phyloP scores from a whole-genome alignment of 169 alveolate genomes.

The Eimeria necatrix region DNA sequence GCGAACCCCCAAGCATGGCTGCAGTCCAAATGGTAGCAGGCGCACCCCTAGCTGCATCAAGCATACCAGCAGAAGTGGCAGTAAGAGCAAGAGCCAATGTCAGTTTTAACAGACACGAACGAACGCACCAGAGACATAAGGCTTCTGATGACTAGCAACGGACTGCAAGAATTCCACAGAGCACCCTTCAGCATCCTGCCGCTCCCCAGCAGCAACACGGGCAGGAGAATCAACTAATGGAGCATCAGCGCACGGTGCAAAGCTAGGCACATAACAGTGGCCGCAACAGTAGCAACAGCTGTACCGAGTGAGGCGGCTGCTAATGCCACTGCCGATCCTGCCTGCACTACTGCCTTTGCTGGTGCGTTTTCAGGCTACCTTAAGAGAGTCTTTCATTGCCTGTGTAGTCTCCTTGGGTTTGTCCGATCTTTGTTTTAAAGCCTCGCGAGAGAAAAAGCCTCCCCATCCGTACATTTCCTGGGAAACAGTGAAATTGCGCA shows the following conservation, averaged over 20 bases:
- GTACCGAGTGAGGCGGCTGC: background rate
- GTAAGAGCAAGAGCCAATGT: background rate
- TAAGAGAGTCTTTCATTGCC: background rate
- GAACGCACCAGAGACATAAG: background rate
- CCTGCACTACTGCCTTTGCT: background rate
- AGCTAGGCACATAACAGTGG: background rate
- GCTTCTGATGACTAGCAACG: no score
- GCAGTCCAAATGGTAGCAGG: constrained; percentile 39
- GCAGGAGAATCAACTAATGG: no score
- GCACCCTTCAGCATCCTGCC: no score
- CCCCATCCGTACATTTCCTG: constrained; percentile 35
- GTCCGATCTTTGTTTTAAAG: background rate
- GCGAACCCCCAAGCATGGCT: background rate
- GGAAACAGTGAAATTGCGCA: background rate
- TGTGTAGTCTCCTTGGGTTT: background rate
- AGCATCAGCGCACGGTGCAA: no score
- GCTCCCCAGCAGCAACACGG: no score
- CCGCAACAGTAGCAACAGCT: background rate
- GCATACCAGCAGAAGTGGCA: background rate
- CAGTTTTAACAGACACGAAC: background rate
- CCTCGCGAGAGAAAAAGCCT: constrained; percentile 9
- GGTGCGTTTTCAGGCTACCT: background rate
- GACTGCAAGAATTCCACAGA: no score
- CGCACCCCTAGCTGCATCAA: constrained; percentile 13
- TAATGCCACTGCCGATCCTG: background rate